Conservation (phyloP, 345 rosid species). For the Melaleuca alternifolia region DNA sequence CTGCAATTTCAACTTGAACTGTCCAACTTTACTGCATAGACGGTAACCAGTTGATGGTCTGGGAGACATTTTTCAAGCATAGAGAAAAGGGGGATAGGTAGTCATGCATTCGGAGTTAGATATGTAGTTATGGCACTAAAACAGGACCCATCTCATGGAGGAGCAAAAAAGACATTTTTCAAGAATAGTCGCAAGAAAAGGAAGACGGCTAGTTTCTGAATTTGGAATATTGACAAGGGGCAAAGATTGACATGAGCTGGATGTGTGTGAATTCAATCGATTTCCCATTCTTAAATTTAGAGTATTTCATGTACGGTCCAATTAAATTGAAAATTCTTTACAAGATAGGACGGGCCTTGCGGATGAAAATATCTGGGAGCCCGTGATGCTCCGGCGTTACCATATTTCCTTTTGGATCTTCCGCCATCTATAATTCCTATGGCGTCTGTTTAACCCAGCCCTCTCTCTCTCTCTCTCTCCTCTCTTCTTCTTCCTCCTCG, state of each 20-base stretch:
- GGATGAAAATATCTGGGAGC: neutral
- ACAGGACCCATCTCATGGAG: neutral
- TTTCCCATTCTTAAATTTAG: neutral
- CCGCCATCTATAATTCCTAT: neutral
- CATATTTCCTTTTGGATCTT: neutral
- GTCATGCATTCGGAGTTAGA: neutral
- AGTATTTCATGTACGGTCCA: neutral
- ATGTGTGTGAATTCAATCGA: too few relatives aligned
- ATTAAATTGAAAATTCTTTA: neutral
- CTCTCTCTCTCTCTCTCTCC: neutral
- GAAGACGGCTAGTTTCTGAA: neutral
- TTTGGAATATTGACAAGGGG: neutral
- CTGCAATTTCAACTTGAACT: neutral
- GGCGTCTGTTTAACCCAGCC: neutral
- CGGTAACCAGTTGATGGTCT: neutral
- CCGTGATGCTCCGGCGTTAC: neutral
- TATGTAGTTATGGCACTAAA: neutral
- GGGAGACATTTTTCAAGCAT: neutral
- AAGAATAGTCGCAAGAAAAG: neutral
- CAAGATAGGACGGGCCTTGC: neutral
- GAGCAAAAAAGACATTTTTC: neutral
- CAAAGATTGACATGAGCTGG: too few relatives aligned
- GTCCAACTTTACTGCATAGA: neutral
- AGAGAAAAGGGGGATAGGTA: neutral
- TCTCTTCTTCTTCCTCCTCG: slow-evolving; percentile 15